Evolutionary conservation across 441 rosid species (phyloP).

Genomic region (California macrophylla): DNA sequence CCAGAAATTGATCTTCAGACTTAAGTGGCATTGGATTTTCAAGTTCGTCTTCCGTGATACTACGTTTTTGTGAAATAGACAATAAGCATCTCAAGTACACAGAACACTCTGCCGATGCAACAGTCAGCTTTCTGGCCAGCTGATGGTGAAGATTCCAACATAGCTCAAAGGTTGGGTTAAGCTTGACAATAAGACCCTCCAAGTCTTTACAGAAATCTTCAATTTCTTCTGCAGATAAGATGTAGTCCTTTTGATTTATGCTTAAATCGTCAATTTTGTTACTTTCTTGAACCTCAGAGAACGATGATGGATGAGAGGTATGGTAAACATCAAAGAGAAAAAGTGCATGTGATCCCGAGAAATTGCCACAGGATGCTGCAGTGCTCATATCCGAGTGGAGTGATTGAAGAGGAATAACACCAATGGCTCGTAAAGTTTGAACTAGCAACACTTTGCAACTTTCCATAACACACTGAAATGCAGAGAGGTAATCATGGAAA

Average conservation of each 20-base stretch:
- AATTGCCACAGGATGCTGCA: slow-evolving; percentile 20
- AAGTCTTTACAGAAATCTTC: slow-evolving; percentile 45
- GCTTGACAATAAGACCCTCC: slow-evolving; percentile 39
- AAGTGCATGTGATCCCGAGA: slow-evolving; percentile 27
- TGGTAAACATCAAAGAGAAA: slow-evolving; percentile 41
- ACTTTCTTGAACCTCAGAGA: slow-evolving; percentile 28
- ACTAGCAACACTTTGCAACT: slow-evolving; percentile 49
- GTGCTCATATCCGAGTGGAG: slow-evolving; percentile 22
- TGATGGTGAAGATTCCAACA: slow-evolving; percentile 64
- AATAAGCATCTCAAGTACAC: slow-evolving; percentile 49
- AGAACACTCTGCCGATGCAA: slow-evolving; percentile 49
- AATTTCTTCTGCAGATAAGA: slow-evolving; percentile 40
- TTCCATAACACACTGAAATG: slow-evolving; percentile 50
- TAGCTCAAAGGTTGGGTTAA: slow-evolving; percentile 43
- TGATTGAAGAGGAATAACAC: slow-evolving; percentile 39
- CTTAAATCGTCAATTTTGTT: slow-evolving; percentile 20
- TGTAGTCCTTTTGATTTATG: slow-evolving; percentile 20
- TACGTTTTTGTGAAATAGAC: slow-evolving; percentile 31
- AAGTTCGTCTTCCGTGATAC: slow-evolving; percentile 27
- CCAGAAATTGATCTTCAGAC: slow-evolving; percentile 28
- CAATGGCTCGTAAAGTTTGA: slow-evolving; percentile 33
- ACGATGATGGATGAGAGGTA: slow-evolving; percentile 22
- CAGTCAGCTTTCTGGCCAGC: slow-evolving; percentile 46
- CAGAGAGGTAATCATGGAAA: slow-evolving; percentile 62
- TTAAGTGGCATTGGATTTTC: slow-evolving; percentile 28